Evolutionary conservation across 176 grass and related monocot genomes (phyloP), one percentile per base, ranked within the genome.

Genomic region (Aegilops longissima): DNA sequence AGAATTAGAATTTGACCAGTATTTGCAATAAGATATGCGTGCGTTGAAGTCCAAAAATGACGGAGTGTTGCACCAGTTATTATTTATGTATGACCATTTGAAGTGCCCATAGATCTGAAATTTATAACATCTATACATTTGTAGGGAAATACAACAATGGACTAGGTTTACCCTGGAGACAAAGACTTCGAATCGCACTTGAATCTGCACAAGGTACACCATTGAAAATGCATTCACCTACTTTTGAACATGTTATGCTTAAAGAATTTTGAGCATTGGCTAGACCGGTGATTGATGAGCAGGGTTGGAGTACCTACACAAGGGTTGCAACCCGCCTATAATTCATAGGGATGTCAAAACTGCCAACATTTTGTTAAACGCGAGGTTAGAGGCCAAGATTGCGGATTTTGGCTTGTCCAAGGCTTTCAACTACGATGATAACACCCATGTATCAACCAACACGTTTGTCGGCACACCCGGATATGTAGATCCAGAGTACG

Each of bases 391-490:
- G 82, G 94, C 87, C 12, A 96, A 93, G 77, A 90, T 96, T 21
- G 89, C 94, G 1, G 94, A 96, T 73, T 96, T 96, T 78, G 94
- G 94, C 2, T 6, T 96, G 17, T 51, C 89, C 1, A 96, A 81
- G 82, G 67, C 89, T 61, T 86, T 89, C 52, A 9, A 18, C 6
- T 20, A 3, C 1, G 63, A 73, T 2, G 12, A 56, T 12, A 36
- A 38, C 36, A 92, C 87, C 8, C 80, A 89, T 17, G 40, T 90
- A 18, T 81, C 89, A 17, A 86, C 85, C 1, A 73, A 58, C 2
- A 34, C 23, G 0, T 7, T 88, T 0, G 78, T 68, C 4, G 89
- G 87, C 13, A 94, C 92, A 23, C 20, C 0, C 0, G 92, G 92
- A 85, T 94, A 94, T 12, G 12, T 92, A 4, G 92, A 87, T 68